A percentile compares a stretch with the other conserved stretches of the same genome.
Evolutionary conservation across 2,329 filamentous ascomycete genomes (phyloP).

Genomic region (Aureobasidium leucospermi): DNA sequence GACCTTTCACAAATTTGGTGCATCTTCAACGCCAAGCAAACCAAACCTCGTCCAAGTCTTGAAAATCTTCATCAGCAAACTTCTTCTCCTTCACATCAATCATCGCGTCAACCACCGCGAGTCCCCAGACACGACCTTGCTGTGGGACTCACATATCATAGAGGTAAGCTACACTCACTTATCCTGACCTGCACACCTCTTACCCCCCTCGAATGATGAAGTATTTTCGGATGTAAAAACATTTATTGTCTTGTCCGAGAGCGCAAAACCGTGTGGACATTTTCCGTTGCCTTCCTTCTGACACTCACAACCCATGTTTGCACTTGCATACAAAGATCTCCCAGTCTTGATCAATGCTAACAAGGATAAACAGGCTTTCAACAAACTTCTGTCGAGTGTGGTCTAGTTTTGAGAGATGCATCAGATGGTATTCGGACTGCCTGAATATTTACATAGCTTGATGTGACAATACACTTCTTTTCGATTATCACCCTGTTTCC

Average conservation of each 20-base stretch:
- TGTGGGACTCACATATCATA: background rate
- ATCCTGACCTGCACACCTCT: background rate
- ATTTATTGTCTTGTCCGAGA: conserved; percentile 68
- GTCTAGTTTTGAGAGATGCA: background rate
- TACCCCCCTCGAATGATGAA: conserved; percentile 64
- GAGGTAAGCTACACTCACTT: background rate
- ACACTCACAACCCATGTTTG: conserved; percentile 36
- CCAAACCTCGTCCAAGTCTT: background rate
- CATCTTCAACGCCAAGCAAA: background rate
- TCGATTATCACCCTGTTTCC: background rate
- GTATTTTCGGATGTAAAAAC: conserved; percentile 90
- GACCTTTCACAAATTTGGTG: background rate
- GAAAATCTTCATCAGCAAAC: background rate
- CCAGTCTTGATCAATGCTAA: background rate
- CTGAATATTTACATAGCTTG: too few species aligned
- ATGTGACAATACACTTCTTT: background rate
- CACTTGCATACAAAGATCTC: background rate
- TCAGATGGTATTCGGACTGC: background rate
- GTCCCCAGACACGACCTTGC: background rate
- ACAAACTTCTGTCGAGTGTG: background rate
- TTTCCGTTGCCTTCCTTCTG: conserved; percentile 99
- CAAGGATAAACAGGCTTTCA: background rate
- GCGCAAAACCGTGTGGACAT: conserved; percentile 95
- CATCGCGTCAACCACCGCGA: background rate
- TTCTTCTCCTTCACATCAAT: background rate